These are phyloP conservation scores for Tylopilus rubrobrunneus DNA, from an alignment of 768 basidiomycete genomes.

Conservation along the genomic window DNA sequence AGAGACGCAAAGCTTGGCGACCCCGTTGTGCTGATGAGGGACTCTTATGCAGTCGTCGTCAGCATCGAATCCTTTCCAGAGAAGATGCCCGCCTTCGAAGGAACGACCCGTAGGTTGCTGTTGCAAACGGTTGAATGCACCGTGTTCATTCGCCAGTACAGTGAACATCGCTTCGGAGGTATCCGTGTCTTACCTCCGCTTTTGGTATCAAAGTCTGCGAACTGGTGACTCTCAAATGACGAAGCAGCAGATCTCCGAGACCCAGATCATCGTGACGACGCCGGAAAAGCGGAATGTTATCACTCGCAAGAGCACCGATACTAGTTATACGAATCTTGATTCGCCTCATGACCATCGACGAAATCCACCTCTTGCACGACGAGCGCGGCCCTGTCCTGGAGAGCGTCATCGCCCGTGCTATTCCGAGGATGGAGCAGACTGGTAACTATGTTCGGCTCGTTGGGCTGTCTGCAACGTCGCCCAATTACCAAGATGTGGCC, in stretches of 20 bases:
- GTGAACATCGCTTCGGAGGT: slow-evolving; percentile 34
- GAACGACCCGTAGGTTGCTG: slow-evolving; percentile 22
- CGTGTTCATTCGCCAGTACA: slow-evolving; percentile 35
- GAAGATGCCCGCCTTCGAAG: slow-evolving; percentile 27
- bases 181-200: slow-evolving; percentile 52
- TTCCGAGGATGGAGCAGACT: slow-evolving; percentile 93
- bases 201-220: slow-evolving; percentile 88
- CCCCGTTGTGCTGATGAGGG: slow-evolving; percentile 29
- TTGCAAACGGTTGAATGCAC: slow-evolving; percentile 35
- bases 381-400: slow-evolving; percentile 97
- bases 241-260: slow-evolving; percentile 94
- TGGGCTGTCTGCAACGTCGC: slow-evolving; percentile 94
- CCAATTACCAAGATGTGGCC: slow-evolving; percentile 97
- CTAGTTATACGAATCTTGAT: slow-evolving; percentile 98
- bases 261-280: slow-evolving; percentile 97
- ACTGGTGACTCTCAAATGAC: slow-evolving; percentile 97
- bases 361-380: slow-evolving; percentile 96
- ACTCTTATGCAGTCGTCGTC: slow-evolving; percentile 31
- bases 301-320: slow-evolving; percentile 95
- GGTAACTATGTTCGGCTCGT: slow-evolving; percentile 90
- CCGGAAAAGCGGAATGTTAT: slow-evolving; percentile 99
- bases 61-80: slow-evolving; percentile 25
- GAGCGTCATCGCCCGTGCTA: slow-evolving; percentile 83
- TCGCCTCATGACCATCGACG: slow-evolving; percentile 94
- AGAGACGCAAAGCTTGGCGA: slow-evolving; percentile 23